Base-by-base conservation (phyloP, 2,329 filamentous ascomycete genomes). In the Aspergillus fischeri region DNA sequence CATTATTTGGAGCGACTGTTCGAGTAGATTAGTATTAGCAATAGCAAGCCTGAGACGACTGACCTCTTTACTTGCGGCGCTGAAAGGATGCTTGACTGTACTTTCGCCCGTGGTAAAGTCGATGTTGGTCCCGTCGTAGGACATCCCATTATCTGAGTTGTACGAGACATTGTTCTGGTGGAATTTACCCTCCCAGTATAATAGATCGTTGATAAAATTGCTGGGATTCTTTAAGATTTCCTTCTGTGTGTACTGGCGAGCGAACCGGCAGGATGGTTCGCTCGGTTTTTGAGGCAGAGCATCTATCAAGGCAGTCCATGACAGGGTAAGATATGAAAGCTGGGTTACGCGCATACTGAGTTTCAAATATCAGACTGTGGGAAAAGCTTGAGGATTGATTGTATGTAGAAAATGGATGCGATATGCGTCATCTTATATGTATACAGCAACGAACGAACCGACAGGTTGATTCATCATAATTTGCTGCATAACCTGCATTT, bases 151-250 rank as follows among this genome's bases (percentile, higher is more conserved):
- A 17, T 63, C 64, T 2, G 65, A 58, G 55, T 78, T 78, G 61
- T 77, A 78, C 9, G 70, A 67, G 3, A 78, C 67, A 24, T 74
- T 69, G 51, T 77, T 71, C 51, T 75, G 72, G 52, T 78, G 76
- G 35, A 78, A 78, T 25, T 75, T 70, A n/a, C 74, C 76, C 58
- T 79, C 77, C 75, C 76, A 78, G 60, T 73, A 77, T 14, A 78
- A 57, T 17, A 78, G 58, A 51, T 77, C 70, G 60, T 67, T 70
- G 27, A 71, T 65, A 28, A 38, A 38, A 6, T 7, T 17, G 14
- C 32, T 38, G 32, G 32, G 32, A 38, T 38, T 2, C 14, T 17
- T 38, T 6, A 38, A 17, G 32, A 38, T 17, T 7, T 38, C 32
- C 32, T 7, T 7, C 14, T 17, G 32, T 6, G 32, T 17, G 14